Evolutionary conservation across 73 alveolate genomes (phyloP).

Genomic region (Breviolum minutum): DNA sequence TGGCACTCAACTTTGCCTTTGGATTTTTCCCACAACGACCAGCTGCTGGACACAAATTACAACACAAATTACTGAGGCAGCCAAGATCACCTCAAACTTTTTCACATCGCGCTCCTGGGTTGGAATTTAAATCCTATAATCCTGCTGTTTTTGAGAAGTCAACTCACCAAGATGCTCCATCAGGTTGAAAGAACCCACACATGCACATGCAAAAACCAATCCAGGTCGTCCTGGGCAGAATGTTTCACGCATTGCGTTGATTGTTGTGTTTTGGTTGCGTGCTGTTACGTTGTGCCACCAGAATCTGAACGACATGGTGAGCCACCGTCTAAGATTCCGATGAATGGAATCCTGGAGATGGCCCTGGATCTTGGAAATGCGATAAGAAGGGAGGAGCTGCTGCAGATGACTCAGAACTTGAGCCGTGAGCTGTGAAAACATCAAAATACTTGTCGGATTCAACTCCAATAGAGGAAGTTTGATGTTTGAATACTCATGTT

Average conservation of each 20-base stretch:
- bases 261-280: no score
- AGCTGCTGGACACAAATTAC: background rate
- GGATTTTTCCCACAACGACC: background rate
- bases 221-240: background rate
- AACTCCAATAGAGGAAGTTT: background rate
- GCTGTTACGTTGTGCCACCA: no score
- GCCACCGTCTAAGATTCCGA: conserved; percentile 17
- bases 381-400: conserved; percentile 70
- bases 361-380: conserved; percentile 49
- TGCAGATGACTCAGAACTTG: background rate
- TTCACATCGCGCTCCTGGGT: conserved; percentile 34
- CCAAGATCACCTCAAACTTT: conserved; percentile 85
- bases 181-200: no score
- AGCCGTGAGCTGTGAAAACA: no score
- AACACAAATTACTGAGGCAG: conserved; percentile 6
- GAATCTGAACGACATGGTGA: background rate
- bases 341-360: conserved; percentile 29
- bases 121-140: no score
- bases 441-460: background rate
- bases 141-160: no score
- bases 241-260: no score
- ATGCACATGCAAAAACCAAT: no score
- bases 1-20: background rate
- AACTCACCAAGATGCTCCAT: no score
- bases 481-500: no score